phyloP scores from a whole-genome alignment of 495 filamentous ascomycete species.

The Penicillium goetzii region DNA sequence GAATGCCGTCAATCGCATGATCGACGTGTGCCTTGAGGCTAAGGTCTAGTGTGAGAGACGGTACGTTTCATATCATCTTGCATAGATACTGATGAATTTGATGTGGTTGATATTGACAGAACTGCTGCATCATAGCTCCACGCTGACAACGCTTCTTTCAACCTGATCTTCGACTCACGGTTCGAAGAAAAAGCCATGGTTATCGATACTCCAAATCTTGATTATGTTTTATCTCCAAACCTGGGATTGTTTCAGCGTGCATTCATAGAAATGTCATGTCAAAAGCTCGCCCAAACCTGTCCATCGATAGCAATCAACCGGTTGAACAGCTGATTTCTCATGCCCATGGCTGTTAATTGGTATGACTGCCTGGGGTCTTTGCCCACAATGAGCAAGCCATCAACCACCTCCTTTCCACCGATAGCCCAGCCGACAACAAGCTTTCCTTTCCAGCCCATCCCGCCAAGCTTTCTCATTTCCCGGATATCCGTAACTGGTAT shows the following conservation, averaged over 20 bases:
- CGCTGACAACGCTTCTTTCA: neutral
- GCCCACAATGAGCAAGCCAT: conserved; percentile 74
- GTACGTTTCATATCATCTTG: neutral
- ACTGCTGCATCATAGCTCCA: neutral
- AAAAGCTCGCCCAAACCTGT: conserved; percentile 89
- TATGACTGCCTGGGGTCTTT: conserved; percentile 51
- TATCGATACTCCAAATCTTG: neutral
- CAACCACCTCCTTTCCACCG: conserved; percentile 70
- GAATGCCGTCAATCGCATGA: too few species aligned
- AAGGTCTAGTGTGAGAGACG: too few species aligned
- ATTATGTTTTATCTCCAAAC: conserved; percentile 23
- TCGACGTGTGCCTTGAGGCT: too few species aligned
- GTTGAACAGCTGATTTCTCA: conserved; percentile 85
- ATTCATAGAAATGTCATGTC: conserved; percentile 25
- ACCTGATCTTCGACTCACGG: neutral
- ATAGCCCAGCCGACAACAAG: conserved; percentile 82
- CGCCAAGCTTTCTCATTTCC: conserved; percentile 81
- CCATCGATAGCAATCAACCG: conserved; percentile 77
- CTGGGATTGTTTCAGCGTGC: conserved; percentile 30
- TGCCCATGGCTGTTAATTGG: conserved; percentile 70
- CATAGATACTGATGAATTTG: neutral
- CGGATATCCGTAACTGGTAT: conserved; percentile 61
- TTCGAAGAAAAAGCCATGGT: neutral
- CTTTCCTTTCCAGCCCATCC: conserved; percentile 87
- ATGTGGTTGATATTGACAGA: neutral